A percentile compares a stretch with the other conserved stretches of the same genome.
Evolutionary conservation across 148 eudicot genomes (phyloP).

Genomic region (Oxyria digyna): DNA sequence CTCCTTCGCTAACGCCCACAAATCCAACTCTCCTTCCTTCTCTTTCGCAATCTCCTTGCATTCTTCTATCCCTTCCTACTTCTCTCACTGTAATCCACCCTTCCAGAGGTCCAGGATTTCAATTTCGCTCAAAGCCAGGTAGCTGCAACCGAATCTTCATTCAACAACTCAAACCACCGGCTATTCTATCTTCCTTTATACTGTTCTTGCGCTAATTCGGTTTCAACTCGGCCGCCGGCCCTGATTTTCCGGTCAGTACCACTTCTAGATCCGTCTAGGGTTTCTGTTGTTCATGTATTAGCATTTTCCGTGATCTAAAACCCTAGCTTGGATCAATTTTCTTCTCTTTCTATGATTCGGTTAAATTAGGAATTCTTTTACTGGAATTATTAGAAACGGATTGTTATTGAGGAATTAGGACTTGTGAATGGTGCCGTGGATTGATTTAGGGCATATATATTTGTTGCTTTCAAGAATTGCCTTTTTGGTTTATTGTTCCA

Average conservation of each 20-base stretch:
- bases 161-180: background rate
- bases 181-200: background rate
- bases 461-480: background rate
- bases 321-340: slow-evolving; percentile 3
- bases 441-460: background rate
- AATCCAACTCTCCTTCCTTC: background rate
- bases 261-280: slow-evolving; percentile 4
- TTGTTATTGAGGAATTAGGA: background rate
- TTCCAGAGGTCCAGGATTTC: background rate
- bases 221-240: slow-evolving; percentile 4
- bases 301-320: slow-evolving; percentile 4
- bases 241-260: slow-evolving; percentile 3
- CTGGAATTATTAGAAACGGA: background rate
- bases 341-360: background rate
- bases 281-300: background rate
- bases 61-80: background rate
- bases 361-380: background rate
- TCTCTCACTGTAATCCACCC: background rate
- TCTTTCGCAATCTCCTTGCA: background rate
- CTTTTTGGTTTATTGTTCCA: background rate
- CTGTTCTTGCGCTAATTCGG: background rate
- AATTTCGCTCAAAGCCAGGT: background rate
- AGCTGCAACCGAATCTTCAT: background rate
- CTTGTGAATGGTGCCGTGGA: background rate
- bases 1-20: background rate